These are phyloP conservation scores for Alternaria sp. DNA, from an alignment of 2,329 filamentous ascomycete species.

Conservation along the genomic window DNA sequence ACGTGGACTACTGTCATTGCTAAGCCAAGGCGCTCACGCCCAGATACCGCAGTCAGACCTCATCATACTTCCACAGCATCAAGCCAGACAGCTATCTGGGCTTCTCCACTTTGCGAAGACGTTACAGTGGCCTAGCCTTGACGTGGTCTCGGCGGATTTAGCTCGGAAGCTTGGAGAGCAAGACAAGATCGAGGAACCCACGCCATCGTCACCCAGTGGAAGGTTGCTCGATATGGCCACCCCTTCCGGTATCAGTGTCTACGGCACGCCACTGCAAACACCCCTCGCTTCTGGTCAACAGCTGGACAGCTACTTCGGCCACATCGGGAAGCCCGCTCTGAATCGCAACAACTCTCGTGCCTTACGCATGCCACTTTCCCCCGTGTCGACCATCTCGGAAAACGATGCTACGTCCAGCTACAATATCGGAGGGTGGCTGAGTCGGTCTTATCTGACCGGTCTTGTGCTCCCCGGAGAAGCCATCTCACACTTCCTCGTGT, in stretches of 20 bases:
- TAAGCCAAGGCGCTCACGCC: slow-evolving; percentile 27
- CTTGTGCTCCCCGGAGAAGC: slow-evolving; percentile 62
- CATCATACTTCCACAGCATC: slow-evolving; percentile 45
- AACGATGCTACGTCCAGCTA: slow-evolving; percentile 19
- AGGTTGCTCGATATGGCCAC: slow-evolving; percentile 34
- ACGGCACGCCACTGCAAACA: slow-evolving; percentile 49
- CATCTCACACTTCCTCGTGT: slow-evolving; percentile 62
- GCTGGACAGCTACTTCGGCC: slow-evolving; percentile 46
- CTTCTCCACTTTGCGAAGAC: slow-evolving; percentile 59
- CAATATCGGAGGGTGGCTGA: slow-evolving; percentile 61
- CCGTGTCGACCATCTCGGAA: slow-evolving; percentile 16
- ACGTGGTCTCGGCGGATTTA: slow-evolving; percentile 48
- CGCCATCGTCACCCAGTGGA: slow-evolving; percentile 24
- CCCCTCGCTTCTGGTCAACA: slow-evolving; percentile 37
- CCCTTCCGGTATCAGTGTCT: slow-evolving; percentile 43
- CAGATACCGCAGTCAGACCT: slow-evolving; percentile 33
- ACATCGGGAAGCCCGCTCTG: slow-evolving; percentile 31
- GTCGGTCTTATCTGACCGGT: slow-evolving; percentile 62
- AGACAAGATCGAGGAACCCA: slow-evolving; percentile 18
- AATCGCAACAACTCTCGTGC: slow-evolving; percentile 37
- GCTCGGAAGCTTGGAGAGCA: slow-evolving; percentile 43
- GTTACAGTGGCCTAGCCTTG: slow-evolving; percentile 57
- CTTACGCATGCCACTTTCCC: slow-evolving; percentile 41
- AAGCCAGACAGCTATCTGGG: slow-evolving; percentile 55
- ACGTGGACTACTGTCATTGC: slow-evolving; percentile 37